Base-by-base conservation (phyloP, 108 stramenopile species). In the Cyclostephanos invisitatus region DNA sequence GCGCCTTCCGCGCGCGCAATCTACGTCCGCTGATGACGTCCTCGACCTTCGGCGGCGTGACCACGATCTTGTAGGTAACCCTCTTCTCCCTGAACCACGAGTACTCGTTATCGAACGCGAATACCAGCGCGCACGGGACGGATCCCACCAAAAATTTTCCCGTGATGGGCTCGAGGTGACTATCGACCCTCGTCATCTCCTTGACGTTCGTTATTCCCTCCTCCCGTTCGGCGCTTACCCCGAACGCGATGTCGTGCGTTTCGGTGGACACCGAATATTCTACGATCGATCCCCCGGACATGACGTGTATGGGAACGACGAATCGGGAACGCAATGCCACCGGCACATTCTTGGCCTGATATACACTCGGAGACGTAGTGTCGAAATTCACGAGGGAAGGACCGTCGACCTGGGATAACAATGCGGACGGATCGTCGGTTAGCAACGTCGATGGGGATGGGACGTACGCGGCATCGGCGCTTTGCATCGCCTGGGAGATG, bases 31-130 rank as follows among this genome's bases (percentile, higher is more conserved):
- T 77, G 25, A 83, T 53, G 9, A 94, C 68, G 60, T 84, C 80
- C 29, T 89, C 88, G 20, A 35, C 46, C 20, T 66, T 54, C 36
- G 94, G 94, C 1, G 94, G 91, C 11, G 87, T 84, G 12, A 92
- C 85, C 6, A 85, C 91, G 55, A 92, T 89, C 42, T 73, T 80
- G 72, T 95, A 95, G 14, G 80, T 82, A 15, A 95, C 76, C 22
- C 70, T 71, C 87, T 96, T 96, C 64, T 91, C 89, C 20, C 90
- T 82, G 67, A 93, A 86, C 95, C 95, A 96, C 44, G 90, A 91
- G 71, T 88, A 96, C 21, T 89, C 86, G 80, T 96, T 96, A 67
- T 90, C 90, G 68, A 91, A 93, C 15, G 78, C 73, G 80, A 96
- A 91, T 4, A 86, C 70, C 7, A 92, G 57, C 38, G 86, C 75